phyloP scores from a whole-genome alignment of 805 yeast genomes.

The Starmera quercuum region DNA sequence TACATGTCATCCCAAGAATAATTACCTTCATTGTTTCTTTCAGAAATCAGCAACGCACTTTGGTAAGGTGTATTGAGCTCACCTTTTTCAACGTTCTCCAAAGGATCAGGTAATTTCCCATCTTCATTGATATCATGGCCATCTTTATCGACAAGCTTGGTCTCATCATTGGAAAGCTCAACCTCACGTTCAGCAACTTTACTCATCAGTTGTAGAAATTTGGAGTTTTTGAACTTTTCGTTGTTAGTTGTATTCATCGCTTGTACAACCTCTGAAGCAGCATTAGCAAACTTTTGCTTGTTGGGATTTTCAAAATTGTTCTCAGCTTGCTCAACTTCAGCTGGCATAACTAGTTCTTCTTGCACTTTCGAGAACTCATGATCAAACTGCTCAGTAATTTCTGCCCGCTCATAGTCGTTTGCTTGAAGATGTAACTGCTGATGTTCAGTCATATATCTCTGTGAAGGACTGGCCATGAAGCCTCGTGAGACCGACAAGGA shows the following conservation, averaged over 20 bases:
- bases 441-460: slow-evolving; percentile 1
- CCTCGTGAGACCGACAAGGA: no score
- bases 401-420: slow-evolving; percentile 2
- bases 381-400: slow-evolving; percentile 5
- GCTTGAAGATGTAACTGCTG: slow-evolving; percentile 3
- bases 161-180: slow-evolving; percentile 14
- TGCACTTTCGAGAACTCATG: slow-evolving; percentile 10
- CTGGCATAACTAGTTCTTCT: slow-evolving; percentile 6
- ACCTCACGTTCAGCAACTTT: slow-evolving; percentile 17
- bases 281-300: slow-evolving; percentile 14
- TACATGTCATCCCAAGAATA: slow-evolving; percentile 23
- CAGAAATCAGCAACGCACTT: slow-evolving; percentile 14
- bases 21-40: slow-evolving; percentile 6
- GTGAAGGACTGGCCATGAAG: no score
- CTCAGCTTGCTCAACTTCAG: background rate
- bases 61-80: slow-evolving; percentile 17
- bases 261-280: slow-evolving; percentile 19
- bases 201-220: slow-evolving; percentile 18
- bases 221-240: slow-evolving; percentile 18
- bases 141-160: slow-evolving; percentile 15
- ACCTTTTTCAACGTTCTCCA: slow-evolving; percentile 11
- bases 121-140: slow-evolving; percentile 18
- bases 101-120: slow-evolving; percentile 18
- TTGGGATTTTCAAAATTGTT: background rate
- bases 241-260: slow-evolving; percentile 14